phyloP scores from a whole-genome alignment of 1,284 basidiomycete genomes.

The Uromyces viciae-fabae region DNA sequence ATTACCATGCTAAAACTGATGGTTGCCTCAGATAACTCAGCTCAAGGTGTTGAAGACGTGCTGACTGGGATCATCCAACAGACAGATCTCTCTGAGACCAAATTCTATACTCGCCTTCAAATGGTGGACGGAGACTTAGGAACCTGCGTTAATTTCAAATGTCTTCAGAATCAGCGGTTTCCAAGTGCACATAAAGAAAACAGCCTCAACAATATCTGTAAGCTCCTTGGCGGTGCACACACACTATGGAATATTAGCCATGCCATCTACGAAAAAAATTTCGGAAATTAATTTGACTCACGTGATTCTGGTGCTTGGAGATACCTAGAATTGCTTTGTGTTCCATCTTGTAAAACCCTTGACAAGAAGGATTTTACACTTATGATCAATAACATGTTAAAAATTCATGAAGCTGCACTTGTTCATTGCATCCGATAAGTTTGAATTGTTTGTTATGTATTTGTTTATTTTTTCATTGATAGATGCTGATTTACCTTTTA shows the following conservation, averaged over 20 bases:
- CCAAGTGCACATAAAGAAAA: not conserved
- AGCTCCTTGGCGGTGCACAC: not conserved
- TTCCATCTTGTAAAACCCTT: not conserved
- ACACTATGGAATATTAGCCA: not conserved
- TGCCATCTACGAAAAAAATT: not conserved
- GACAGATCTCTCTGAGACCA: not conserved
- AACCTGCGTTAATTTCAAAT: not conserved
- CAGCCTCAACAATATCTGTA: not conserved
- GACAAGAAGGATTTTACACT: not conserved
- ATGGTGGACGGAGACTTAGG: not conserved
- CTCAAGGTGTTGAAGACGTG: not conserved
- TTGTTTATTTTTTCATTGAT: not conserved
- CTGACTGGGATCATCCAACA: not conserved
- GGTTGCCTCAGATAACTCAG: constrained; percentile 1
- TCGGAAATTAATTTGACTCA: not conserved
- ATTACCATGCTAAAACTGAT: not conserved
- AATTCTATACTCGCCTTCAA: not conserved
- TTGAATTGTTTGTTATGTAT: not conserved
- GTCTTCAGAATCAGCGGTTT: not conserved
- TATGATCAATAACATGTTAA: not conserved
- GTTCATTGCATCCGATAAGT: not conserved
- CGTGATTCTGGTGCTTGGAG: not conserved
- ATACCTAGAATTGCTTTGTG: not conserved
- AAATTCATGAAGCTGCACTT: not conserved
- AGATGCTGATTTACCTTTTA: not conserved